Base-by-base conservation (phyloP, 2,329 filamentous ascomycete genomes). In the Sporothrix globosa region DNA sequence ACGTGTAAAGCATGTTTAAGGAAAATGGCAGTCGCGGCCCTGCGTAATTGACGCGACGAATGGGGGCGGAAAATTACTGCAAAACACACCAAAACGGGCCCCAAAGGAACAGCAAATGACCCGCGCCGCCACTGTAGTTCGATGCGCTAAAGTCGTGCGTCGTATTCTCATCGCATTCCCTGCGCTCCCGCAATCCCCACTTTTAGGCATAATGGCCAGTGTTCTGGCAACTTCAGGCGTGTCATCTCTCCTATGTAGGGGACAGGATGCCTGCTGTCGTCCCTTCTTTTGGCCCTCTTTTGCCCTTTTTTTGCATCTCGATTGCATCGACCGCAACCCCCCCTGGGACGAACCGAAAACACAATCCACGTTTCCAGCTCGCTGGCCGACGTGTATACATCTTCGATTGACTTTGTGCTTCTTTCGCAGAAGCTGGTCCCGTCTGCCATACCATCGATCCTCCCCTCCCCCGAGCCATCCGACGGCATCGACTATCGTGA, bases 231-330 rank as follows among this genome's bases (percentile, higher is more conserved):
- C 58, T 53, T 48, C 50, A 58, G 68, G 68, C 61, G 68, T 70
- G 68, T 70, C 61, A 67, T 70, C 68, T 67, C 63, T 66, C 61
- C 68, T 70, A 67, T 67, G 58, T 56, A 48, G 44, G 44, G 44
- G 41, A n/a, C 24, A 50, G 14, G 50, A 17, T 63, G 19, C 58
- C 46, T 65, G 65, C 50, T 44, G 65, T 10, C 65, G 65, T 67
- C 50, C 50, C 60, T 69, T 69, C 46, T 65, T 17, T 50, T 50
- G 10, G 60, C 24, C 60, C 21, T n/a, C 41, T 50, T 63, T 30
- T 48, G 21, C 7, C 60, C 50, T n/a, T 65, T 48, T 48, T 65
- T 50, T 48, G 21, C 61, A 34, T 44, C 61, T 50, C 44, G 61
- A 48, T n/a, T 11, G 24, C 61, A 65, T 65, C 61, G 44, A 65